These are phyloP conservation scores for Schizochytrium sp. DNA, from an alignment of 108 stramenopile genomes.

Conservation along the genomic window DNA sequence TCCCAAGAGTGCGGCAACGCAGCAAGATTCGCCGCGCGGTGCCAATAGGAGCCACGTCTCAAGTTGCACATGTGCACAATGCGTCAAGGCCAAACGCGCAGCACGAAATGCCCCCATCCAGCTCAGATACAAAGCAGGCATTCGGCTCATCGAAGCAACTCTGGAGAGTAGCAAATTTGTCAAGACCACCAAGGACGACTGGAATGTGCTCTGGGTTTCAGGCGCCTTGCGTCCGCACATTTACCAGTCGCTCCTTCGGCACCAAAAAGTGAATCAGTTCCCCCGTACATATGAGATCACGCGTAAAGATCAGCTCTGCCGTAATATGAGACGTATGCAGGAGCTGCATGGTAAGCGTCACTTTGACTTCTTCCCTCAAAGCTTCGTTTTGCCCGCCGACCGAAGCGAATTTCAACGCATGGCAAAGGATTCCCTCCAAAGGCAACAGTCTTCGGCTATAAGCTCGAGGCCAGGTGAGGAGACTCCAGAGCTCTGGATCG, in stretches of 20 bases:
- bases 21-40: not conserved
- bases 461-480: not conserved
- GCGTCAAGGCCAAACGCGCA: not conserved
- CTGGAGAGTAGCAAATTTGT: not conserved
- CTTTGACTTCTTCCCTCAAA: constrained; percentile 40
- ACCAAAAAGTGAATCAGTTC: constrained; percentile 57
- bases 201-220: not conserved
- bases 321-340: not conserved
- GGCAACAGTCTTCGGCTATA: not conserved
- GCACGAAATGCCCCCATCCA: not conserved
- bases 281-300: constrained; percentile 52
- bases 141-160: not conserved
- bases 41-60: not conserved
- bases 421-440: not conserved
- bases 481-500: constrained; percentile 18
- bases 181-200: not conserved
- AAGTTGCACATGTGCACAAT: not conserved
- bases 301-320: constrained; percentile 46
- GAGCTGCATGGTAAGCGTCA: not conserved
- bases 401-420: not conserved
- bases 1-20: not conserved
- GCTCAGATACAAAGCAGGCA: not conserved
- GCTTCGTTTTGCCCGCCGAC: constrained; percentile 45
- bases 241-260: constrained; percentile 23
- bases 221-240: not conserved